A percentile compares a stretch with the other conserved stretches of the same genome.
These are phyloP conservation scores for Dillenia suffruticosa DNA, from an alignment of 164 flowering plant genomes.

Conservation along the genomic window DNA sequence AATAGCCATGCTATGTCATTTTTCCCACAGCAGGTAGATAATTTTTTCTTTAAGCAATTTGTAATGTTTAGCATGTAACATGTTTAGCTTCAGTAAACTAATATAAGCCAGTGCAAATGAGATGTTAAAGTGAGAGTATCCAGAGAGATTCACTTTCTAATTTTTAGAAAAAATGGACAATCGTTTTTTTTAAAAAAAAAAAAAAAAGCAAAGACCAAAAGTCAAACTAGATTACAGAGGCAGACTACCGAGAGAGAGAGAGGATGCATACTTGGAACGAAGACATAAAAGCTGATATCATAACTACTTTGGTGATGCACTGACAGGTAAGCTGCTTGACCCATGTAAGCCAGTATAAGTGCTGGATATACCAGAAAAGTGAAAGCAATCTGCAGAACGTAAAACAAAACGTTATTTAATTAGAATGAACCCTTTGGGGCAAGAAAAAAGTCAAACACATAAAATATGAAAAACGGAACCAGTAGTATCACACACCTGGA, in stretches of 20 bases:
- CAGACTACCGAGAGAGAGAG: neutral
- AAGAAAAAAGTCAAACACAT: neutral
- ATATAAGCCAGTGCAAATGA: too few species aligned
- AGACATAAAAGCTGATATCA: conserved; percentile 69
- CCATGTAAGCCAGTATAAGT: conserved; percentile 89
- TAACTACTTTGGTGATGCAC: conserved; percentile 53
- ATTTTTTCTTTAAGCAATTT: neutral
- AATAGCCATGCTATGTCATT: conserved; percentile 5
- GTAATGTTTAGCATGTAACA: too few species aligned
- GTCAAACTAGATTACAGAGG: too few species aligned
- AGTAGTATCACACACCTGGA: conserved; percentile 32
- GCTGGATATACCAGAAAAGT: conserved; percentile 89
- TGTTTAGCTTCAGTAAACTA: too few species aligned
- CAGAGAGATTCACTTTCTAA: too few species aligned
- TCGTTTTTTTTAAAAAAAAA: too few species aligned
- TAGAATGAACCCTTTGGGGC: neutral
- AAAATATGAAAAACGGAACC: neutral
- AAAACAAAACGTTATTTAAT: neutral
- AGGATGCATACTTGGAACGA: conserved; percentile 68
- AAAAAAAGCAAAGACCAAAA: too few species aligned
- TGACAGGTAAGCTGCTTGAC: conserved; percentile 92
- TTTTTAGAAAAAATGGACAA: too few species aligned
- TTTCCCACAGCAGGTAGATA: neutral
- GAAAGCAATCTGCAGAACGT: conserved; percentile 71
- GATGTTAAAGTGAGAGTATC: too few species aligned